These are phyloP conservation scores for Suillus variegatus DNA, from an alignment of 768 basidiomycete species.

Conservation along the genomic window DNA sequence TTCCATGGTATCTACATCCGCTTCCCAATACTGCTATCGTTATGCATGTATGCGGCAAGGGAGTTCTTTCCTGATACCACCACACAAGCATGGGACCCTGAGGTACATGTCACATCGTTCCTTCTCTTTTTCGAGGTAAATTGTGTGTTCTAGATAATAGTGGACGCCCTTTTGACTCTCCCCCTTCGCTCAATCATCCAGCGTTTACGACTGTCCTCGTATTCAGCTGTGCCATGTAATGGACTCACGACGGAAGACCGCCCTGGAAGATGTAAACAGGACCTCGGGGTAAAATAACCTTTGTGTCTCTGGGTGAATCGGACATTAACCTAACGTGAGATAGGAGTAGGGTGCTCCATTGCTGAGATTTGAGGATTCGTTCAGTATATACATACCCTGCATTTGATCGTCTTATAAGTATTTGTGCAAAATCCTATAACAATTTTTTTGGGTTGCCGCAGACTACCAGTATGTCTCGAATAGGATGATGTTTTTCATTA, in stretches of 20 bases:
- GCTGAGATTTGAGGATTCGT: background rate
- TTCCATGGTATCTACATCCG: background rate
- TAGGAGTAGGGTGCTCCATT: background rate
- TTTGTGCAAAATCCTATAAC: background rate
- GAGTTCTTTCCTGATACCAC: background rate
- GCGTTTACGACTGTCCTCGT: constrained; percentile 1
- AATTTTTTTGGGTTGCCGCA: background rate
- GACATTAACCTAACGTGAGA: constrained; percentile 7
- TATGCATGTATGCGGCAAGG: background rate
- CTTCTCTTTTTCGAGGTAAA: background rate
- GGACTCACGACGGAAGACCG: background rate
- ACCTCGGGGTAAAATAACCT: background rate
- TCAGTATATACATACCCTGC: too few species aligned
- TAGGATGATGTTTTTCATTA: background rate
- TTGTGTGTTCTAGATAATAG: background rate
- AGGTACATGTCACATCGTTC: constrained; percentile 2
- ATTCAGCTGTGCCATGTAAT: too few species aligned
- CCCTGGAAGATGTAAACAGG: background rate
- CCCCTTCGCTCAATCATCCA: constrained; percentile 6
- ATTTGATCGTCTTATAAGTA: background rate
- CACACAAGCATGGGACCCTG: background rate
- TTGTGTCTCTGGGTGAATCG: constrained; percentile 4
- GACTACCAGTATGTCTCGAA: background rate
- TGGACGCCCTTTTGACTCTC: background rate
- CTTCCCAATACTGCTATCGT: constrained; percentile 6